Percentiles rank a stretch among this genome's conserved stretches.
phyloP scores from a whole-genome alignment of 768 basidiomycete genomes.

The Neoboletus brunneissimus region DNA sequence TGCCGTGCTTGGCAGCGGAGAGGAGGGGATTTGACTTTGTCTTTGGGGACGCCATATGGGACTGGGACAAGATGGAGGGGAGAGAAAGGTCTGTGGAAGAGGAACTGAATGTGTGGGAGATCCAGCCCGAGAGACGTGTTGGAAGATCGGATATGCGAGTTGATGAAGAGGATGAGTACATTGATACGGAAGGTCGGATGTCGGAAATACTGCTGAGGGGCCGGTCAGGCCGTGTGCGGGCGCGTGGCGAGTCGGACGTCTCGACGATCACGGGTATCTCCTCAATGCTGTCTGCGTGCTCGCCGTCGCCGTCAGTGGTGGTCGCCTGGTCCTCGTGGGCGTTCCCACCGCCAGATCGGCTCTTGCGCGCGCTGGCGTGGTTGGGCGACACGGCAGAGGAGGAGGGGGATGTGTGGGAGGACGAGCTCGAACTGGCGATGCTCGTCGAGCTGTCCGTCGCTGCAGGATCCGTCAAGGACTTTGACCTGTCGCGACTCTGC shows the following conservation, averaged over 20 bases:
- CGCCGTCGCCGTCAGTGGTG: slow-evolving; percentile 30
- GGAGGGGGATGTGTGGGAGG: slow-evolving; percentile 26
- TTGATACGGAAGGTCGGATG: slow-evolving; percentile 43
- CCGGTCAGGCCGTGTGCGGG: slow-evolving; percentile 55
- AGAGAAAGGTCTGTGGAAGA: slow-evolving; percentile 73
- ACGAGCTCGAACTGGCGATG: slow-evolving; percentile 44
- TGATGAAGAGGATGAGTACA: slow-evolving; percentile 45
- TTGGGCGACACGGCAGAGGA: slow-evolving; percentile 32
- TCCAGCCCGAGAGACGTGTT: slow-evolving; percentile 75
- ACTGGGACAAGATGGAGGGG: slow-evolving; percentile 54
- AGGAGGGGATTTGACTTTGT: slow-evolving; percentile 51
- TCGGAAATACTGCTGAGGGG: slow-evolving; percentile 46
- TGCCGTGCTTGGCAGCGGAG: slow-evolving; percentile 69
- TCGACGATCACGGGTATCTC: slow-evolving; percentile 70
- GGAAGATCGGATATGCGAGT: slow-evolving; percentile 66
- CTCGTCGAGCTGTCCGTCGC: slow-evolving; percentile 35
- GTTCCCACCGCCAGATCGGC: slow-evolving; percentile 36
- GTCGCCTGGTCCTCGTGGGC: slow-evolving; percentile 22
- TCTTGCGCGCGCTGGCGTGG: slow-evolving; percentile 26
- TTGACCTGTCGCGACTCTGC: slow-evolving; percentile 57
- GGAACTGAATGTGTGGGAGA: slow-evolving; percentile 71
- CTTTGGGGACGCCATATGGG: slow-evolving; percentile 42
- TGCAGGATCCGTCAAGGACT: slow-evolving; percentile 44
- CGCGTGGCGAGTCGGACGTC: slow-evolving; percentile 51
- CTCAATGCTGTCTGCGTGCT: slow-evolving; percentile 34